Evolutionary conservation across 306 rosid genomes (phyloP).

Genomic region (Prunus salicina): DNA sequence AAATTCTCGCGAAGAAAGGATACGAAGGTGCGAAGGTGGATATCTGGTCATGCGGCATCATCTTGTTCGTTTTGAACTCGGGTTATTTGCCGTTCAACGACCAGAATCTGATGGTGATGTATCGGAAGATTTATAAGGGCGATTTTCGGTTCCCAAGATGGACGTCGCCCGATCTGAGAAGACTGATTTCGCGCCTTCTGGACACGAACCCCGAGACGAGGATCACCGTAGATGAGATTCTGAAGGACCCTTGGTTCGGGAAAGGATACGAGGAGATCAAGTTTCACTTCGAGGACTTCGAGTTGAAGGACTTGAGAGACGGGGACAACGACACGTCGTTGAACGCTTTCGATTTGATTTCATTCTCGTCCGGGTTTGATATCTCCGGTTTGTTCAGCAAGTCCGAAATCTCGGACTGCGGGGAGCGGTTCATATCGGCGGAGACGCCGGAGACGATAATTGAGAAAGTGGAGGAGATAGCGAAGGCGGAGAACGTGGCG

Average conservation of each 20-base stretch:
- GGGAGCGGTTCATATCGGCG: conserved; percentile 51
- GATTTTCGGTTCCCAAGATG: conserved; percentile 62
- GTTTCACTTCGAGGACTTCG: conserved; percentile 13
- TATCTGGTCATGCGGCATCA: conserved; percentile 81
- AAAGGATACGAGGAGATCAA: conserved; percentile 36
- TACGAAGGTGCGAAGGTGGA: conserved; percentile 79
- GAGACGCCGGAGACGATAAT: conserved; percentile 43
- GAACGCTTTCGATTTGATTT: conserved; percentile 79
- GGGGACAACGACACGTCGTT: conserved; percentile 21
- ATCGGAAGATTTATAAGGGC: conserved; percentile 70
- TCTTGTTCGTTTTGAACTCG: conserved; percentile 47
- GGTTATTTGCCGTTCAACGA: conserved; percentile 81
- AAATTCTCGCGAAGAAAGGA: conserved; percentile 65
- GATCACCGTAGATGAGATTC: conserved; percentile 58
- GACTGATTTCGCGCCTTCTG: conserved; percentile 46
- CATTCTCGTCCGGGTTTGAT: conserved; percentile 63
- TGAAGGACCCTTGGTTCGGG: conserved; percentile 60
- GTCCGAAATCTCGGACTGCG: conserved; percentile 13
- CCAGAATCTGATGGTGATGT: conserved; percentile 43
- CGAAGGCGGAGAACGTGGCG: conserved; percentile 19
- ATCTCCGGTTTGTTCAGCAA: conserved; percentile 47
- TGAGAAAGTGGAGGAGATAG: conserved; percentile 41
- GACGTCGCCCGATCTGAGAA: conserved; percentile 40
- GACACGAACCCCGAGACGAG: conserved; percentile 62
- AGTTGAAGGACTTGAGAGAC: conserved; percentile 3